Evolutionary conservation across 1,284 basidiomycete genomes (phyloP).

Genomic region (Meripilus lineatus): DNA sequence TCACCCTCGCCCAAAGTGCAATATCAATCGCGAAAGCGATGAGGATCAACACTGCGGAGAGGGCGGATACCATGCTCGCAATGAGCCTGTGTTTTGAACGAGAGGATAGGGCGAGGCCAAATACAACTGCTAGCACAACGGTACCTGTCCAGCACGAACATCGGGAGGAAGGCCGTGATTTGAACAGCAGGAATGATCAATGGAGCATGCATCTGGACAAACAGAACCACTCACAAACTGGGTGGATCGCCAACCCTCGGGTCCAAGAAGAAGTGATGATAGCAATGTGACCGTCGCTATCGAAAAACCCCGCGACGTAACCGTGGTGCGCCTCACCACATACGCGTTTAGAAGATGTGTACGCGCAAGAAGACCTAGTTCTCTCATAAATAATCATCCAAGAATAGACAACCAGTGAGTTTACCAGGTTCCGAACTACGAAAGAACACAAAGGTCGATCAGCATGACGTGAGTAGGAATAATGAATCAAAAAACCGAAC

Average conservation of each 20-base stretch:
- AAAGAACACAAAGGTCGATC: too few relatives aligned
- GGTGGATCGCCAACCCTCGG: conserved; percentile 66
- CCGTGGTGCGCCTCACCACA: conserved; percentile 46
- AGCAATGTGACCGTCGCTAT: conserved; percentile 24
- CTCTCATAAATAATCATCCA: too few relatives aligned
- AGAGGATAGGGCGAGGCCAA: conserved; percentile 54
- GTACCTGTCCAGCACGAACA: too few relatives aligned
- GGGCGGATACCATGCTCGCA: conserved; percentile 59
- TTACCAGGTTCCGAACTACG: too few relatives aligned
- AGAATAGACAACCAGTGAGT: too few relatives aligned
- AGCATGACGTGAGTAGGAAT: too few relatives aligned
- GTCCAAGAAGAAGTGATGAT: conserved; percentile 59
- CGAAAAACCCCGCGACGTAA: conserved; percentile 43
- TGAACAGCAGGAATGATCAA: too few relatives aligned
- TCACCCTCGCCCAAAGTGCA: conserved; percentile 60
- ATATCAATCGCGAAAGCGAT: conserved; percentile 73
- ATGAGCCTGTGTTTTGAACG: conserved; percentile 57
- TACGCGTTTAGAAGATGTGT: conserved; percentile 40
- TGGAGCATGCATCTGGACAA: too few relatives aligned
- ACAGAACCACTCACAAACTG: conserved; percentile 53
- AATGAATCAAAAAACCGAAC: too few relatives aligned
- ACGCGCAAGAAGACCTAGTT: conserved; percentile 58
- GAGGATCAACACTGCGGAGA: conserved; percentile 59
- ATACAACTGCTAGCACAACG: too few relatives aligned
- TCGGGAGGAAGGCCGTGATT: too few relatives aligned